Evolutionary conservation across 495 filamentous ascomycete species (phyloP), one percentile per base, ranked within the genome.

Genomic region (Stereocaulon alpinum): DNA sequence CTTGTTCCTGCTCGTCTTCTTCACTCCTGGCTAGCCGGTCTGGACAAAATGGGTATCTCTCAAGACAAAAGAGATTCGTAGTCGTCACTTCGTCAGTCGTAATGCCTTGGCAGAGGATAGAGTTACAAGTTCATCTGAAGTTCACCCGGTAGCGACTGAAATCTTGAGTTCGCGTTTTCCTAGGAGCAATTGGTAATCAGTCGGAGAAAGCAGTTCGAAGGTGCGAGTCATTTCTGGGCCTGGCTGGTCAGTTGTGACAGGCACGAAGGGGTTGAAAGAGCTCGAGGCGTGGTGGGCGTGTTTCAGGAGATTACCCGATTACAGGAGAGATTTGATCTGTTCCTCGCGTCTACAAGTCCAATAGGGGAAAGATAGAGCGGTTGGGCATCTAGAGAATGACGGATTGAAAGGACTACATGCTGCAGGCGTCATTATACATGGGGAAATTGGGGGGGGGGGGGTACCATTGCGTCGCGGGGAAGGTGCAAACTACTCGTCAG

Each of bases 301-400:
- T 50, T 50, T 50, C 47, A 50, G 47, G 32, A 55, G 17, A 30
- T 30, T 40, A 40, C 29, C 30, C 51, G 32, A 30, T 22, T 71
- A 69, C 42, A 64, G 50, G 47, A 59, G 62, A 30, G 59, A 61
- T 41, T 55, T 32, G 29, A 50, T 6, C 27, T 50, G 47, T 30
- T 50, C 47, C 47, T 50, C 17, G 47, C 14, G 27, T 50, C 30
- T 24, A 15, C 6, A 50, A 30, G 14, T n/a, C 47, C 47, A 50
- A 50, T 30, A 24, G 9, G 47, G 47, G 24, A n/a, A n/a, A 20
- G 27, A 30, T 17, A 3, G 22, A 24, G 47, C 5, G n/a, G 17
- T n/a, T 18, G 47, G 27, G 30, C 15, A 32, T 50, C 30, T 15
- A 50, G 47, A 50, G 22, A 7, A 50, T n/a, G n/a, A 30, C 29